A percentile compares a stretch with the other conserved stretches of the same genome.
Evolutionary conservation across 2,329 filamentous ascomycete genomes (phyloP).

Genomic region (Elsinoe perseae): DNA sequence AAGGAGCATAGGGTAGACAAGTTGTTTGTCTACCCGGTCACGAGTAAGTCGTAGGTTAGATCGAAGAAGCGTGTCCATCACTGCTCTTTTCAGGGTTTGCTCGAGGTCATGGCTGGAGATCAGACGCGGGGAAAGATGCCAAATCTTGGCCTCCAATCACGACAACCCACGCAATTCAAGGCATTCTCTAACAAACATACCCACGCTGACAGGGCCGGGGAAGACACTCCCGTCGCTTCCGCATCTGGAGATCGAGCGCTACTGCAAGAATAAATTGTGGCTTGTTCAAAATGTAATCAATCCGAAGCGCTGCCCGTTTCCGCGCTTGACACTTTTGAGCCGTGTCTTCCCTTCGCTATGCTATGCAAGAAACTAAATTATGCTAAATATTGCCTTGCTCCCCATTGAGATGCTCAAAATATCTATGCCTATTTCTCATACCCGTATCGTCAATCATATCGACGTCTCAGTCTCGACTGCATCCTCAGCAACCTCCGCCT

Average conservation of each 20-base stretch:
- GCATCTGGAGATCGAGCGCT: constrained; percentile 8
- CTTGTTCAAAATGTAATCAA: constrained; percentile 1
- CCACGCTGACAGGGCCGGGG: constrained; percentile 2
- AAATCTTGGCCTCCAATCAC: not conserved
- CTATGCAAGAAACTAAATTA: not conserved
- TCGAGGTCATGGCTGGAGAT: not conserved
- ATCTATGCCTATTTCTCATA: not conserved
- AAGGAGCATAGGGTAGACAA: constrained; percentile 3
- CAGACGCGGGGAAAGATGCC: constrained; percentile 8
- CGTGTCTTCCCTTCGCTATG: not conserved
- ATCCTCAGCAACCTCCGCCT: not conserved
- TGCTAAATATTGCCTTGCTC: too few species aligned
- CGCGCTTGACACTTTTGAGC: not conserved
- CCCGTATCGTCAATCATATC: not conserved
- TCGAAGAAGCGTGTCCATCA: not conserved
- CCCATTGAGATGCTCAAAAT: not conserved
- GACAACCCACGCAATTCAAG: constrained; percentile 9
- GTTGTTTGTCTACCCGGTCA: not conserved
- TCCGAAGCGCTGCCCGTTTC: constrained; percentile 1
- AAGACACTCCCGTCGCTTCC: constrained; percentile 7
- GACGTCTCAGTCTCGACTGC: not conserved
- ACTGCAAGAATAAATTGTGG: constrained; percentile 13
- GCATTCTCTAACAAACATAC: not conserved
- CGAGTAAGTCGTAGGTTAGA: not conserved
- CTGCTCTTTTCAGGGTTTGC: constrained; percentile 13